Conservation (phyloP, 169 alveolate species). For the Plasmodium gaboni region DNA sequence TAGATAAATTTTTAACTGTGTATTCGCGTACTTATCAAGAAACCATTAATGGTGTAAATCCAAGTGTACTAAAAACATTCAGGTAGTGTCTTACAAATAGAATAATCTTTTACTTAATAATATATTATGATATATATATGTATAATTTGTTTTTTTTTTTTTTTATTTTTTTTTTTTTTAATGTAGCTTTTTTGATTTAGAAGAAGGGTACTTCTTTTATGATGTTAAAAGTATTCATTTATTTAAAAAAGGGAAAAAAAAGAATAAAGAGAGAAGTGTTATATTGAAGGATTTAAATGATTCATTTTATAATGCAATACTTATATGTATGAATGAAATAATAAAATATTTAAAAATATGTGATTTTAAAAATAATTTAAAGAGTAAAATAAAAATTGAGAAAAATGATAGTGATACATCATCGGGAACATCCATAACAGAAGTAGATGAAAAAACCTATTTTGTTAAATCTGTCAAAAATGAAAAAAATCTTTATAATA, state of each 20-base stretch:
- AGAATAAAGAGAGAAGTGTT: slow-evolving; percentile 17
- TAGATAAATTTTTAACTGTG: slow-evolving; percentile 63
- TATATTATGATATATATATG: background rate
- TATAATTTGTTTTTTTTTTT: slow-evolving; percentile 2
- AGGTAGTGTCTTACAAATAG: slow-evolving; percentile 29
- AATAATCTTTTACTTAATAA: background rate
- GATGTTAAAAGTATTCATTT: slow-evolving; percentile 58
- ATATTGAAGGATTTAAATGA: slow-evolving; percentile 53
- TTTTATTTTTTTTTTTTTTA: background rate
- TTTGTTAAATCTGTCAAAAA: slow-evolving; percentile 62
- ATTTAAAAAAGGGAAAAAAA: slow-evolving; percentile 15
- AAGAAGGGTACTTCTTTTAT: slow-evolving; percentile 31
- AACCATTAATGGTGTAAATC: slow-evolving; percentile 52
- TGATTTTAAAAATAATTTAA: slow-evolving; percentile 2
- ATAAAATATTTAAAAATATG: slow-evolving; percentile 23
- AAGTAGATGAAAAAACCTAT: slow-evolving; percentile 30
- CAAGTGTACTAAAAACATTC: slow-evolving; percentile 48
- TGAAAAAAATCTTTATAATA: slow-evolving; percentile 38
- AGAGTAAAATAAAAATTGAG: slow-evolving; percentile 13
- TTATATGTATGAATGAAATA: slow-evolving; percentile 69
- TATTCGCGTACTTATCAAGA: slow-evolving; percentile 65
- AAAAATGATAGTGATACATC: slow-evolving; percentile 2
- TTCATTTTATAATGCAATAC: slow-evolving; percentile 60
- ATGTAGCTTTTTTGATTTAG: slow-evolving; percentile 56
- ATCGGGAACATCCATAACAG: background rate